These are phyloP conservation scores for Babesia ovata DNA, from an alignment of 169 alveolate species.

Conservation along the genomic window DNA sequence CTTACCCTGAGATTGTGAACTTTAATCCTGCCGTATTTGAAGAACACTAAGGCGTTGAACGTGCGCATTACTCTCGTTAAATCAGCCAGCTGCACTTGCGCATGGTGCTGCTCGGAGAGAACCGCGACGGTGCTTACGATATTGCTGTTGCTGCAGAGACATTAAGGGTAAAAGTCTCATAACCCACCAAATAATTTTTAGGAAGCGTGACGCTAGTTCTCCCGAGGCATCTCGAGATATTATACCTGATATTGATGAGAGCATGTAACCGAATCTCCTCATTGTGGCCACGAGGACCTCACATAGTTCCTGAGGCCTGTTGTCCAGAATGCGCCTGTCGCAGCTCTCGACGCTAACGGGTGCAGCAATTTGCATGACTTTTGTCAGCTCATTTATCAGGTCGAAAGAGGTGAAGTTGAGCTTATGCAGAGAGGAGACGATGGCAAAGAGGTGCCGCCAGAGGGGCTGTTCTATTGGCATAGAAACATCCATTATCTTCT, in stretches of 20 bases:
- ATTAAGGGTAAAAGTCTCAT: no score
- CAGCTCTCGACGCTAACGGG: not conserved
- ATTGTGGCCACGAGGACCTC: not conserved
- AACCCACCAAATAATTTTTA: slow-evolving; percentile 5
- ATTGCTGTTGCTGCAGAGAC: slow-evolving; percentile 13
- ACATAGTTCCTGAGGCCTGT: not conserved
- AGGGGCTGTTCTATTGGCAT: slow-evolving; percentile 20
- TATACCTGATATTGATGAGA: slow-evolving; percentile 1
- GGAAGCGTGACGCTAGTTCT: not conserved
- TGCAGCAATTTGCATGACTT: not conserved
- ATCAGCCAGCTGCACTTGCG: not conserved
- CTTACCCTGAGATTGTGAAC: not conserved
- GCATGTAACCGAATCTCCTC: slow-evolving; percentile 9
- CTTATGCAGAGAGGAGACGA: slow-evolving; percentile 33
- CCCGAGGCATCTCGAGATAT: slow-evolving; percentile 24
- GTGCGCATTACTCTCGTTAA: slow-evolving; percentile 1
- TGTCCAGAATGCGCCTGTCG: not conserved
- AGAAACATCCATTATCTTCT: not conserved
- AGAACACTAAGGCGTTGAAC: slow-evolving; percentile 14
- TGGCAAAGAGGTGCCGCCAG: slow-evolving; percentile 15
- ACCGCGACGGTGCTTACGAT: not conserved
- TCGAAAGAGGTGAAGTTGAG: slow-evolving; percentile 30
- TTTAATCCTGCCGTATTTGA: not conserved
- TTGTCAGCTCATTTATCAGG: slow-evolving; percentile 5
- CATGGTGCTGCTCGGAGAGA: not conserved